Evolutionary conservation across 2,329 filamentous ascomycete genomes (phyloP).

Genomic region (Sporothrix luriei): DNA sequence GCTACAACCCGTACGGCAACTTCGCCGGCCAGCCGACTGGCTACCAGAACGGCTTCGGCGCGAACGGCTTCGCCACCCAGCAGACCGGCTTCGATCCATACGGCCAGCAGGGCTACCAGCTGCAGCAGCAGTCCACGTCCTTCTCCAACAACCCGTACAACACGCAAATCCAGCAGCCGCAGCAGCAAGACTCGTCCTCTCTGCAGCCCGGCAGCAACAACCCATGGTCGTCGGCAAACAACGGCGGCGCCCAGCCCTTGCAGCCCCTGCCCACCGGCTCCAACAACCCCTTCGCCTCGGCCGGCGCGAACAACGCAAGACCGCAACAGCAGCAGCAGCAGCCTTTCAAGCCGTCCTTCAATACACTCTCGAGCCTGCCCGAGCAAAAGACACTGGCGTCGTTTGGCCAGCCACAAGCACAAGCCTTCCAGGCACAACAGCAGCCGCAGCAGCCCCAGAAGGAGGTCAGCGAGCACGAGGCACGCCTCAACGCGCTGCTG

Average conservation of each 20-base stretch:
- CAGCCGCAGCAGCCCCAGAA: conserved; percentile 54
- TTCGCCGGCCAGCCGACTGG: conserved; percentile 52
- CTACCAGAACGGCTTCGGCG: conserved; percentile 62
- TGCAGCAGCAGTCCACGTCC: conserved; percentile 46
- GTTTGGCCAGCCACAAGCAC: conserved; percentile 54
- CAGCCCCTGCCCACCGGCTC: conserved; percentile 88
- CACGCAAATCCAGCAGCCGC: conserved; percentile 50
- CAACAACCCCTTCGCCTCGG: conserved; percentile 91
- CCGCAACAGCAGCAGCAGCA: conserved; percentile 30
- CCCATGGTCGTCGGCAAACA: conserved; percentile 76
- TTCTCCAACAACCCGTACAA: conserved; percentile 44
- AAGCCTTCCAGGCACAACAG: conserved; percentile 44
- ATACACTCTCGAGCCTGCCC: conserved; percentile 72
- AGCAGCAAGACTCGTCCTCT: conserved; percentile 59
- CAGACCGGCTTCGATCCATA: conserved; percentile 71
- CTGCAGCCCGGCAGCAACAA: conserved; percentile 86
- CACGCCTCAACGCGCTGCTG: conserved; percentile 82
- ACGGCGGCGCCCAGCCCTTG: conserved; percentile 64
- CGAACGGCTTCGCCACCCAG: conserved; percentile 69
- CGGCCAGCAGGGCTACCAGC: conserved; percentile 47
- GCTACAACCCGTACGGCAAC: conserved; percentile 63
- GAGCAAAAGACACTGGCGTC: conserved; percentile 77
- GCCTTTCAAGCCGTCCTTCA: conserved; percentile 59
- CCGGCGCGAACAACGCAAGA: conserved; percentile 52
- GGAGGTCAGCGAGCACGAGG: conserved; percentile 64